These are phyloP conservation scores for Tagetes erecta DNA, from an alignment of 129 eudicot species.

Conservation along the genomic window DNA sequence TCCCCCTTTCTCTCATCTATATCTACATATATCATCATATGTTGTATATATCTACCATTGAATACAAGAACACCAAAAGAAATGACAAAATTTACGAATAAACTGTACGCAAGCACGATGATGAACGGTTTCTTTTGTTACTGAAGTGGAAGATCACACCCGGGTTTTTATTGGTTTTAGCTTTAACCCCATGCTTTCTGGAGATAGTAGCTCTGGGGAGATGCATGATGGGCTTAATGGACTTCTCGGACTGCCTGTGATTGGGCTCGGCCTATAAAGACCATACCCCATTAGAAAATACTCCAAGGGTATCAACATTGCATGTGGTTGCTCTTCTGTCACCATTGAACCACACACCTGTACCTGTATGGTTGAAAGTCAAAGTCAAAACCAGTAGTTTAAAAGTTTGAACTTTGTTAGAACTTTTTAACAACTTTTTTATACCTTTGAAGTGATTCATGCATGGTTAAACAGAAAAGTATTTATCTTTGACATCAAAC, in stretches of 20 bases:
- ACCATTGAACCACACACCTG: constrained; percentile 96
- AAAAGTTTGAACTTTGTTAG: not conserved
- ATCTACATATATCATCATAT: constrained; percentile 33
- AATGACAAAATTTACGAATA: constrained; percentile 15
- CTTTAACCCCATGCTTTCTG: constrained; percentile 98
- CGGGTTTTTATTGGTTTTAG: constrained; percentile 96
- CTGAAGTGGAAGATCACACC: constrained; percentile 26
- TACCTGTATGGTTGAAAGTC: constrained; percentile 48
- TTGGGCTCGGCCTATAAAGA: constrained; percentile 57
- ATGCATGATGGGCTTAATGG: constrained; percentile 85
- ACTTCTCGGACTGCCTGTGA: constrained; percentile 88
- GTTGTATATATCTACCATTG: constrained; percentile 34
- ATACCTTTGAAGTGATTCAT: not conserved
- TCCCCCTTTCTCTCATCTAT: constrained; percentile 30
- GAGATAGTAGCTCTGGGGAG: constrained; percentile 86
- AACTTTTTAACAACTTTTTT: not conserved
- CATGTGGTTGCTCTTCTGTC: constrained; percentile 96
- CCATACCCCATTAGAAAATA: constrained; percentile 95
- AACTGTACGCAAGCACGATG: constrained; percentile 31
- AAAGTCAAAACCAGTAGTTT: constrained; percentile 16
- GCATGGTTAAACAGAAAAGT: not conserved
- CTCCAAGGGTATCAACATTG: constrained; percentile 91
- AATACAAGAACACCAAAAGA: constrained; percentile 22
- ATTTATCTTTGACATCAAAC: not conserved
- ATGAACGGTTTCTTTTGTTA: not conserved